Conservation (phyloP, 1,284 basidiomycete genomes). For the Coriolopsis trogii region DNA sequence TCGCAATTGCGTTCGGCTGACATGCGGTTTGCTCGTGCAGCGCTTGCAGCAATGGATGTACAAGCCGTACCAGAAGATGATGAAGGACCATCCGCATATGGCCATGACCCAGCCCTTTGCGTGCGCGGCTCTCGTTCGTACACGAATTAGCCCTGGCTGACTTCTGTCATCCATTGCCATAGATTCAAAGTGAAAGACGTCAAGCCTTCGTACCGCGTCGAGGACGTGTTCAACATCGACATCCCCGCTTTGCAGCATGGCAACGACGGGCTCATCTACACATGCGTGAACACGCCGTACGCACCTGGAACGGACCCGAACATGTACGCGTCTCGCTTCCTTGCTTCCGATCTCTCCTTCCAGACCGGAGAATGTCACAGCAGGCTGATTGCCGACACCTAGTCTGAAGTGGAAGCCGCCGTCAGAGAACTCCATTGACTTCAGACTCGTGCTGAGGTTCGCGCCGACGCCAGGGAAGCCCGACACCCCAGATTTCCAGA, state of each 20-base stretch:
- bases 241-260: constrained; percentile 92
- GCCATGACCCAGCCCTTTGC: constrained; percentile 78
- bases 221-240: constrained; percentile 82
- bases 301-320: constrained; percentile 89
- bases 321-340: constrained; percentile 74
- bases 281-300: constrained; percentile 86
- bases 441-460: constrained; percentile 92
- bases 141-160: constrained; percentile 2
- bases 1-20: constrained; percentile 5
- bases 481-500: constrained; percentile 73
- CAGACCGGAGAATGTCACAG: too few relatives aligned
- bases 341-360: too few relatives aligned
- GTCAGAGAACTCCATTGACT: constrained; percentile 97
- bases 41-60: constrained; percentile 84
- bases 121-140: constrained; percentile 49
- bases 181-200: constrained; percentile 91
- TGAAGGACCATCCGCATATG: constrained; percentile 70
- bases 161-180: constrained; percentile 7
- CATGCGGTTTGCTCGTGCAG: constrained; percentile 44
- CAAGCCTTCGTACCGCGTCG: constrained; percentile 86
- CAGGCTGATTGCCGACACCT: constrained; percentile 13
- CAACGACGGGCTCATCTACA: constrained; percentile 97
- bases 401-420: constrained; percentile 99
- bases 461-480: constrained; percentile 65
- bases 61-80: constrained; percentile 77